A percentile compares a stretch with the other conserved stretches of the same genome.
These are phyloP conservation scores for Phialocephala subalpina DNA, from an alignment of 2,329 filamentous ascomycete species.

Conservation along the genomic window DNA sequence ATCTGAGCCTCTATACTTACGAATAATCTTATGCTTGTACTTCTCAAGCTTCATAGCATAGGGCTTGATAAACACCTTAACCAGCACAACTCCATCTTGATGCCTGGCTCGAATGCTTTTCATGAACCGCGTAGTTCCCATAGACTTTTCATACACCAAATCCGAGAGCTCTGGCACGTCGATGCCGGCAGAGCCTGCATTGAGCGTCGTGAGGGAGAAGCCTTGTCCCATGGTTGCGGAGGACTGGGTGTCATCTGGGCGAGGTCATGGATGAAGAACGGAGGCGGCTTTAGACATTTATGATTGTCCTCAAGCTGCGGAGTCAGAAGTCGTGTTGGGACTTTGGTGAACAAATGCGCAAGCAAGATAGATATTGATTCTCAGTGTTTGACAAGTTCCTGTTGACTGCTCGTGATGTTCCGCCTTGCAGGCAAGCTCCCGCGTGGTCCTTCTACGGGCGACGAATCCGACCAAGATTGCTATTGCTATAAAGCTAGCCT, in stretches of 20 bases:
- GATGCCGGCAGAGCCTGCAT: constrained; percentile 90
- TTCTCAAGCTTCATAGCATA: constrained; percentile 82
- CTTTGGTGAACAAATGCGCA: not conserved
- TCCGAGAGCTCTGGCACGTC: constrained; percentile 93
- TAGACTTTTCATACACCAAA: constrained; percentile 88
- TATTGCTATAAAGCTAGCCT: not conserved
- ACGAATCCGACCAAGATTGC: not conserved
- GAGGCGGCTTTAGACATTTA: constrained; percentile 33
- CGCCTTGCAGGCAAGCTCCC: constrained; percentile 10
- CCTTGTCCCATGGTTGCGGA: constrained; percentile 83
- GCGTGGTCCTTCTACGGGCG: not conserved
- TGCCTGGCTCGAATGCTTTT: constrained; percentile 93
- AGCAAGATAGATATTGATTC: not conserved
- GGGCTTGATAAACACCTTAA: constrained; percentile 95
- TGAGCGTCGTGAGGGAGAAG: constrained; percentile 91
- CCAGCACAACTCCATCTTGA: constrained; percentile 88
- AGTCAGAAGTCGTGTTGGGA: not conserved
- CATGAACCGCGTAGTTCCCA: constrained; percentile 94
- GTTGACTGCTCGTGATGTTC: not conserved
- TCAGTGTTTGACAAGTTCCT: not conserved
- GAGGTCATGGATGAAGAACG: constrained; percentile 35
- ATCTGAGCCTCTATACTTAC: constrained; percentile 56
- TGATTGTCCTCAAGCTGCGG: constrained; percentile 36
- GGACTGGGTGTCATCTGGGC: constrained; percentile 37
- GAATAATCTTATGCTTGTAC: constrained; percentile 79